Evolutionary conservation across 1,139 yeast genomes (phyloP), one percentile per base, ranked within the genome.

Genomic region (Kodamaea sp.): DNA sequence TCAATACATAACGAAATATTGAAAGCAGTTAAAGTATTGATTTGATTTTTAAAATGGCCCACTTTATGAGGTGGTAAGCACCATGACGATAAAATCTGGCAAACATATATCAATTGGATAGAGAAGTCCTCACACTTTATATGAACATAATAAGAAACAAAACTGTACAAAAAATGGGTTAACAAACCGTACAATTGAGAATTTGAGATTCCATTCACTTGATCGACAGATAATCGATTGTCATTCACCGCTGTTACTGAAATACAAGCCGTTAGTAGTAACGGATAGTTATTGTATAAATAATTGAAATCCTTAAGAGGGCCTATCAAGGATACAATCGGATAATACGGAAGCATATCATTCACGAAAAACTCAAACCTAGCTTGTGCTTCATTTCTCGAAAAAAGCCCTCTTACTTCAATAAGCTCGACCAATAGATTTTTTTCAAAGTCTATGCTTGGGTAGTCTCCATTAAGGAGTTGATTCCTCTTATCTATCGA

Each of bases 21-120:
- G 38, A 68, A 58, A 2, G 77, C 75, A 35, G 67, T 65, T 42
- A 77, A 50, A 23, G 75, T 51, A 44, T 70, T 68, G 54, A 77
- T 64, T 45, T 75, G 80, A 48, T 73, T 76, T 48, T 70, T 73
- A 50, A 67, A 75, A 29, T 76, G 73, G 5, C 78, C 79, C 58
- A 73, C 64, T 44, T 64, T 65, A 27, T 65, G 60, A 3, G 80
- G 76, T 2, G 79, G 78, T 5, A 73, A 57, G 40, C 71, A 65
- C 81, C 80, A 77, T 6, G 72, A 53, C 7, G 78, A 70, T 10
- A 75, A 51, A 4, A 74, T 63, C 36, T 75, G 53, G 44, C 75
- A 73, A 1, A 68, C 60, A 37, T 66, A 67, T 23, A 76, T 67
- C 38, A 71, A 50, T 42, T 65, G 67, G 31, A 62, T 62, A 5